A percentile compares a stretch with the other conserved stretches of the same genome.
Conservation (phyloP, 768 basidiomycete species). For the Ramaria rubella region DNA sequence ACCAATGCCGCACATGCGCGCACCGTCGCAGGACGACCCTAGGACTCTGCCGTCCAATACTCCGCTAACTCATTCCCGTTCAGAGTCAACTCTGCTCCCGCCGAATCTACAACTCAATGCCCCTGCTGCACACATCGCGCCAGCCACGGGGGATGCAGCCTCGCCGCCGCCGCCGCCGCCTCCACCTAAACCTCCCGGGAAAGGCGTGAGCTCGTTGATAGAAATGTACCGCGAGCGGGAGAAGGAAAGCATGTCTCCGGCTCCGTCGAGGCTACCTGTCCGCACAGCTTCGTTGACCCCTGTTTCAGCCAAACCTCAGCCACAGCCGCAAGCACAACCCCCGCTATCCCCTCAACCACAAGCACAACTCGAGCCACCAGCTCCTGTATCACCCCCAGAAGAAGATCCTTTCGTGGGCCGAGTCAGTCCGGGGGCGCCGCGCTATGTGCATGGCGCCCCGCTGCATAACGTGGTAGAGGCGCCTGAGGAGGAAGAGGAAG, state of each 20-base stretch:
- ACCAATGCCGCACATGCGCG: conserved; percentile 8
- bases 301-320: conserved; percentile 19
- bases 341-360: conserved; percentile 15
- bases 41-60: background rate
- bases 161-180: background rate
- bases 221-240: conserved; percentile 80
- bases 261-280: conserved; percentile 32
- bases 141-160: background rate
- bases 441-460: conserved; percentile 80
- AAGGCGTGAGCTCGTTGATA: conserved; percentile 40
- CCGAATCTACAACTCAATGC: background rate
- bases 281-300: conserved; percentile 20
- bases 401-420: conserved; percentile 26
- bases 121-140: background rate
- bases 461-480: conserved; percentile 83
- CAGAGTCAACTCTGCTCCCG: conserved; percentile 4
- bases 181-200: background rate
- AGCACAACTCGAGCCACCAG: conserved; percentile 14
- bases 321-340: conserved; percentile 18
- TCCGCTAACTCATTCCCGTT: conserved; percentile 2
- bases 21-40: conserved; percentile 4
- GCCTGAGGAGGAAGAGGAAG: conserved; percentile 53
- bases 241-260: conserved; percentile 30
- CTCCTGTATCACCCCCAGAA: background rate
- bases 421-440: conserved; percentile 45